Evolutionary conservation across 139 green algal genomes (phyloP).

Genomic region (Tetradesmus obliquus): DNA sequence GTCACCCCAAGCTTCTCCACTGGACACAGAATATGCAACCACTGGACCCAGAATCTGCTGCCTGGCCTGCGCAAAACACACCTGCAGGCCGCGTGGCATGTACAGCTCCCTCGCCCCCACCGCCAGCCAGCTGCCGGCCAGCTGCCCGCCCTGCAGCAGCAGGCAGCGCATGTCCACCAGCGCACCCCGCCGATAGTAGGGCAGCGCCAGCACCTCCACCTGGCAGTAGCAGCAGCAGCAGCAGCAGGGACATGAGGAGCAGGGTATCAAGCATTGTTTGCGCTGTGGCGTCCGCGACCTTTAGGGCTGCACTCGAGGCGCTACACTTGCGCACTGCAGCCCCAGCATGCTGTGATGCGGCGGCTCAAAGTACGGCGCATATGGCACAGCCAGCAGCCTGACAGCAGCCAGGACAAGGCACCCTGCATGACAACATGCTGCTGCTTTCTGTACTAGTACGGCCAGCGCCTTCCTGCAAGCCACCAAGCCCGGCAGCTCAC

Average conservation of each 20-base stretch:
- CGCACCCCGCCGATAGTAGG: neutral
- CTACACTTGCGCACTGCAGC: too few species aligned
- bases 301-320: too few species aligned
- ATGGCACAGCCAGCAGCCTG: too few species aligned
- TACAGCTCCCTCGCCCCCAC: neutral
- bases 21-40: neutral
- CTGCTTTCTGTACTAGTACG: neutral
- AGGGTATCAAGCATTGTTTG: neutral
- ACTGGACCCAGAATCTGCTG: neutral
- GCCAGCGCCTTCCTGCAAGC: neutral
- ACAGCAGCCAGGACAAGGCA: neutral
- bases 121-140: conserved; percentile 36
- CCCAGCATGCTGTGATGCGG: too few species aligned
- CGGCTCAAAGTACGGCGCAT: too few species aligned
- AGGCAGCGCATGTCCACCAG: conserved; percentile 45
- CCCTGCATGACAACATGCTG: neutral
- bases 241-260: too few species aligned
- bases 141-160: neutral
- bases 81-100: conserved; percentile 25
- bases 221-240: conserved; percentile 4
- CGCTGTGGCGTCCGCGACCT: neutral
- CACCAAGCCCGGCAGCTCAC: neutral
- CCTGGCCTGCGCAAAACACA: neutral
- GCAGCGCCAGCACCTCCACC: conserved; percentile 44
- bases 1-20: too few species aligned